Evolutionary conservation across 2,329 filamentous ascomycete genomes (phyloP).

Genomic region (Leptographium flavum): DNA sequence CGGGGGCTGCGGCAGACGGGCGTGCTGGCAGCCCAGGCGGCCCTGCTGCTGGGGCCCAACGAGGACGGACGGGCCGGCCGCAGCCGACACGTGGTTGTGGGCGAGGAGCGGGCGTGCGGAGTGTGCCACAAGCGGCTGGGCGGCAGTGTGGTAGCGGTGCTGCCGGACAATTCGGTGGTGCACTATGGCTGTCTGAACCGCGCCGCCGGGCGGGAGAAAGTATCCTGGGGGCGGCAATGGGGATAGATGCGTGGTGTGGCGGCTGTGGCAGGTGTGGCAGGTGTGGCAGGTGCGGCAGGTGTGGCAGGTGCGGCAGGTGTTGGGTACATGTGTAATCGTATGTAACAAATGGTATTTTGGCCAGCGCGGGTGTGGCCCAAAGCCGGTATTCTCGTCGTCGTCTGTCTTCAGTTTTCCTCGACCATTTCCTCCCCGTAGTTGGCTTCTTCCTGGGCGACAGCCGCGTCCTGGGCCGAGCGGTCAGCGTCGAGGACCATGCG

Average conservation of each 20-base stretch:
- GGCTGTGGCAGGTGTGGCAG: too few relatives aligned
- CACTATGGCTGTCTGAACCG: slow-evolving; percentile 64
- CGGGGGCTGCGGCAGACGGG: slow-evolving; percentile 64
- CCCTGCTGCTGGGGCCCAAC: slow-evolving; percentile 55
- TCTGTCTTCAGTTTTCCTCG: not conserved
- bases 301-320: too few relatives aligned
- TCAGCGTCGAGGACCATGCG: slow-evolving; percentile 58
- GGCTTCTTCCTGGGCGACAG: slow-evolving; percentile 51
- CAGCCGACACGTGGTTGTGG: slow-evolving; percentile 59
- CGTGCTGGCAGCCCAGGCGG: slow-evolving; percentile 61
- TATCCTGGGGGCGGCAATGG: slow-evolving; percentile 1
- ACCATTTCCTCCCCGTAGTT: slow-evolving; percentile 74
- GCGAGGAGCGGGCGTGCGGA: slow-evolving; percentile 77
- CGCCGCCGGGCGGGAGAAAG: slow-evolving; percentile 22
- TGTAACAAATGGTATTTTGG: too few relatives aligned
- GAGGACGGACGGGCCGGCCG: slow-evolving; percentile 32
- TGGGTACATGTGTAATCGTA: too few relatives aligned
- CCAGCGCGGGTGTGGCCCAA: too few relatives aligned
- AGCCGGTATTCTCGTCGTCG: too few relatives aligned
- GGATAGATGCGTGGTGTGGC: not conserved
- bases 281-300: too few relatives aligned
- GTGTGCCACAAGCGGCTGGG: slow-evolving; percentile 90
- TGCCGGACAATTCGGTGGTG: slow-evolving; percentile 69
- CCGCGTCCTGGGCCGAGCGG: slow-evolving; percentile 27
- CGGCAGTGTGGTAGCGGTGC: slow-evolving; percentile 78